A percentile compares a stretch with the other conserved stretches of the same genome.
Conservation (phyloP, 805 yeast genomes). For the Priceomyces medius region DNA sequence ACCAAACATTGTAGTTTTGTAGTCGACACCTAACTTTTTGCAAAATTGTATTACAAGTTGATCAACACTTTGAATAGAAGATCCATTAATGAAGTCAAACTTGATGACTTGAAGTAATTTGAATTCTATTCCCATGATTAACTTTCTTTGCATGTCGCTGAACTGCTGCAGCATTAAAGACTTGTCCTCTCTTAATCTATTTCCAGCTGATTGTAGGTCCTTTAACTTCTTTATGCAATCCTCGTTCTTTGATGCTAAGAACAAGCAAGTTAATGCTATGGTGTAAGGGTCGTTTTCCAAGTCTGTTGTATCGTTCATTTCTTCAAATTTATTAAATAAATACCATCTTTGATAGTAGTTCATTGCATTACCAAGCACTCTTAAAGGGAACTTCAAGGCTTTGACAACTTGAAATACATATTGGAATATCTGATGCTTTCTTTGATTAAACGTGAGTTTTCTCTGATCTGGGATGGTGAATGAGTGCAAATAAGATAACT, state of each 20-base stretch:
- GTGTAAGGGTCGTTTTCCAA: slow-evolving; percentile 49
- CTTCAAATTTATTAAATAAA: slow-evolving; percentile 60
- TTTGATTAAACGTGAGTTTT: slow-evolving; percentile 45
- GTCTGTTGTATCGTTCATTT: slow-evolving; percentile 26
- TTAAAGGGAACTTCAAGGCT: slow-evolving; percentile 62
- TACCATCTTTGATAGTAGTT: slow-evolving; percentile 70
- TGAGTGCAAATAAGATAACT: slow-evolving; percentile 50
- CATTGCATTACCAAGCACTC: slow-evolving; percentile 69
- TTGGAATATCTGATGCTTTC: slow-evolving; percentile 53
- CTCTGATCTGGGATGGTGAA: slow-evolving; percentile 52
- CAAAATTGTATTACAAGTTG: slow-evolving; percentile 61
- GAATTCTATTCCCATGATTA: slow-evolving; percentile 62
- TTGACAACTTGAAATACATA: slow-evolving; percentile 54
- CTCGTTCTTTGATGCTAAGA: slow-evolving; percentile 74
- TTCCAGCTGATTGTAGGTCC: slow-evolving; percentile 56
- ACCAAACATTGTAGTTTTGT: slow-evolving; percentile 51
- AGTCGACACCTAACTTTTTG: slow-evolving; percentile 47
- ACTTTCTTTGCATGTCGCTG: slow-evolving; percentile 56
- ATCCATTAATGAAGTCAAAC: slow-evolving; percentile 74
- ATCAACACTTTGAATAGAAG: slow-evolving; percentile 50
- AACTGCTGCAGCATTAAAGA: slow-evolving; percentile 9
- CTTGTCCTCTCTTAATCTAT: slow-evolving; percentile 37
- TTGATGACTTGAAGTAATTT: slow-evolving; percentile 72
- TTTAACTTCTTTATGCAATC: slow-evolving; percentile 78
- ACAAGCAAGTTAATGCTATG: slow-evolving; percentile 66